These are phyloP conservation scores for Protomyces inouyei DNA, from an alignment of 1,139 yeast species.

Conservation along the genomic window DNA sequence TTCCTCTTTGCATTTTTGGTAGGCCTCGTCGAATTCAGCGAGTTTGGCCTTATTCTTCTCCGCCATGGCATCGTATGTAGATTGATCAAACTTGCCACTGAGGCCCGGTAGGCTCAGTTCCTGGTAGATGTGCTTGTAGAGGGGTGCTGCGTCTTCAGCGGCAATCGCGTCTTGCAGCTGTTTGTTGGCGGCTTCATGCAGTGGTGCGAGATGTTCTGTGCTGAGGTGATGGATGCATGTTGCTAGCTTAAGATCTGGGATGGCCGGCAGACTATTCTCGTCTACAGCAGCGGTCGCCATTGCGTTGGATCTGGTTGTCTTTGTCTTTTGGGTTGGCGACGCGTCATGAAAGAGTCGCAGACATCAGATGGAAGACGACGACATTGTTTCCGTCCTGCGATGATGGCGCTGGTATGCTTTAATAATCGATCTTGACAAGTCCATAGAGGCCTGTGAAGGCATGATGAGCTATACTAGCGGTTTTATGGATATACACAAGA, in stretches of 20 bases:
- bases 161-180: conserved; percentile 54
- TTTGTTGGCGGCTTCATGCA: conserved; percentile 44
- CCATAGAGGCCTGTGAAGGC: too few relatives aligned
- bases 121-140: conserved; percentile 62
- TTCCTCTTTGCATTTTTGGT: conserved; percentile 72
- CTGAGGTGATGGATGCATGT: conserved; percentile 67
- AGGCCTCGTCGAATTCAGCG: conserved; percentile 54
- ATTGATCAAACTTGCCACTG: conserved; percentile 52
- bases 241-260: conserved; percentile 73
- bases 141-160: conserved; percentile 71
- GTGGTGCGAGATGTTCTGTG: conserved; percentile 43
- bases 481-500: not conserved
- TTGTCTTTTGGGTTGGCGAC: not conserved
- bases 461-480: too few relatives aligned
- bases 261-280: conserved; percentile 22
- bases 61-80: conserved; percentile 50
- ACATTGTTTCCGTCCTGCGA: too few relatives aligned
- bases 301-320: not conserved
- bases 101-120: conserved; percentile 42
- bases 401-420: too few relatives aligned
- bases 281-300: conserved; percentile 9
- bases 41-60: conserved; percentile 54
- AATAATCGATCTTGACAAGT: too few relatives aligned
- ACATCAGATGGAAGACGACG: too few relatives aligned
- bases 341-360: not conserved